Conservation (phyloP, 768 basidiomycete genomes). For the Rhodotorula babjevae region DNA sequence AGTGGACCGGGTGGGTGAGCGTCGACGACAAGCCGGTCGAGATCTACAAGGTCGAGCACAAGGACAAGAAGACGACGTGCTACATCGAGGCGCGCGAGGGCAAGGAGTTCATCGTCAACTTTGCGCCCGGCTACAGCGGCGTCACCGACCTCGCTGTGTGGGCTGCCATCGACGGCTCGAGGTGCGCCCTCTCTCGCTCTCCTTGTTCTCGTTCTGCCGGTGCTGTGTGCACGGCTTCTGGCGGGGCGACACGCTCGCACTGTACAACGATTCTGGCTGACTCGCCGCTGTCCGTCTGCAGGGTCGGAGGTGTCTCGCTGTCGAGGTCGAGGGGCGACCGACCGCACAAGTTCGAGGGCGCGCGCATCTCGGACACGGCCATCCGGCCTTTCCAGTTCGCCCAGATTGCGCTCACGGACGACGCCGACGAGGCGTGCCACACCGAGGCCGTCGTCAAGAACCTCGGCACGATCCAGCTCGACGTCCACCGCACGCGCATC, state of each 20-base stretch:
- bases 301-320: not conserved
- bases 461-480: slow-evolving; percentile 12
- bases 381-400: slow-evolving; percentile 14
- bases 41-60: slow-evolving; percentile 5
- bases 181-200: not conserved
- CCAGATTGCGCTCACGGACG: slow-evolving; percentile 11
- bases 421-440: not conserved
- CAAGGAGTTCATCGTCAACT: not conserved
- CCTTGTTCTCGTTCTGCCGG: not conserved
- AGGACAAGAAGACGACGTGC: not conserved
- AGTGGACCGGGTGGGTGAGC: not conserved
- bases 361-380: not conserved
- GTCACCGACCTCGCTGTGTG: not conserved
- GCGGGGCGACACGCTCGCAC: not conserved
- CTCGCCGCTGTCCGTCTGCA: not conserved
- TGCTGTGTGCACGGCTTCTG: too few relatives aligned
- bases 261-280: not conserved
- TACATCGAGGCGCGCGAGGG: slow-evolving; percentile 16
- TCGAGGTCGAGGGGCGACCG: not conserved
- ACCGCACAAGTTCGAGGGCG: not conserved
- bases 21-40: not conserved
- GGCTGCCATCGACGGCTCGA: not conserved
- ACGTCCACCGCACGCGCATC: not conserved
- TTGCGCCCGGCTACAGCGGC: too few relatives aligned
- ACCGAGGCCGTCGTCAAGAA: slow-evolving; percentile 15